Evolutionary conservation across 1,284 basidiomycete genomes (phyloP).

Genomic region (Cryptococcus depauperatus): DNA sequence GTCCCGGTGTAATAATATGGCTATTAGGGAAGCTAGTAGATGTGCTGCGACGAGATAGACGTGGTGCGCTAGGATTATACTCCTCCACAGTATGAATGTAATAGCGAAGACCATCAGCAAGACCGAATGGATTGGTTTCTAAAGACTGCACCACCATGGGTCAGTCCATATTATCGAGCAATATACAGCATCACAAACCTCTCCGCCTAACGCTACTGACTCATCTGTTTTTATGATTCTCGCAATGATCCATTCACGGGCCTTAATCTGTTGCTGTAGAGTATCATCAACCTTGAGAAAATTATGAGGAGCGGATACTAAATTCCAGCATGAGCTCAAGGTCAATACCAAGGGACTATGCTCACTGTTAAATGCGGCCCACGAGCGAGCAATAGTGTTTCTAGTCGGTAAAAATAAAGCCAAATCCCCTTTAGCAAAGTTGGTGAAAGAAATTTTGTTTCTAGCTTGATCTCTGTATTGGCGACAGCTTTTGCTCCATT

Average conservation of each 20-base stretch:
- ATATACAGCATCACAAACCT: slow-evolving; percentile 48
- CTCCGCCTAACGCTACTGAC: slow-evolving; percentile 66
- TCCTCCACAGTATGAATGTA: slow-evolving; percentile 90
- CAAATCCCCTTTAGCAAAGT: slow-evolving; percentile 85
- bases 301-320: slow-evolving; percentile 92
- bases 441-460: slow-evolving; percentile 87
- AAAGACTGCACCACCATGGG: slow-evolving; percentile 50
- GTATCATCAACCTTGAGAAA: slow-evolving; percentile 81
- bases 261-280: slow-evolving; percentile 74
- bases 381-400: slow-evolving; percentile 82
- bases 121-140: slow-evolving; percentile 47
- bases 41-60: slow-evolving; percentile 16
- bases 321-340: slow-evolving; percentile 3
- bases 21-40: slow-evolving; percentile 8
- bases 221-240: slow-evolving; percentile 82
- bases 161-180: slow-evolving; percentile 34
- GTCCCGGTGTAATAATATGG: slow-evolving; percentile 9
- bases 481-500: slow-evolving; percentile 94
- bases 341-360: not conserved
- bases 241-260: slow-evolving; percentile 88
- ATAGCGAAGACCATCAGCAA: slow-evolving; percentile 84
- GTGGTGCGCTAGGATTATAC: slow-evolving; percentile 54
- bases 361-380: slow-evolving; percentile 85
- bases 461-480: slow-evolving; percentile 84
- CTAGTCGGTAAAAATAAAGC: slow-evolving; percentile 88